A percentile compares a stretch with the other conserved stretches of the same genome.
Evolutionary conservation across 371 early-diverging fungal genomes (phyloP).

Genomic region (Mucor mucedo): DNA sequence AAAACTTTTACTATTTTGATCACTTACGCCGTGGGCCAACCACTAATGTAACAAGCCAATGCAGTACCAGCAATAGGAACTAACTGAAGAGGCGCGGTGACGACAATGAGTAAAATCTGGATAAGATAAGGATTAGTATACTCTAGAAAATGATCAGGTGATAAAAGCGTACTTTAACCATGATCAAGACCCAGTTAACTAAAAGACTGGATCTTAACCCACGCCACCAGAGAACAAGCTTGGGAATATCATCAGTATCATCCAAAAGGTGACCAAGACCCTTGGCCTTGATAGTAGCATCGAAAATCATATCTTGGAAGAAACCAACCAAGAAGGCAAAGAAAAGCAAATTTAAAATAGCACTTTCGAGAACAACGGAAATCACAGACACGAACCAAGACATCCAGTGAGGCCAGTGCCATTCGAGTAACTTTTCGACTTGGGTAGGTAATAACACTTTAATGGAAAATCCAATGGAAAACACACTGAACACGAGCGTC

Average conservation of each 20-base stretch:
- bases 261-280: slow-evolving; percentile 48
- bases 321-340: slow-evolving; percentile 55
- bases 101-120: slow-evolving; percentile 43
- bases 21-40: slow-evolving; percentile 42
- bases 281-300: slow-evolving; percentile 46
- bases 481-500: slow-evolving; percentile 29
- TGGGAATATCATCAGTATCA: slow-evolving; percentile 26
- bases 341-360: slow-evolving; percentile 47
- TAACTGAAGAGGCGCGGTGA: slow-evolving; percentile 57
- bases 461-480: slow-evolving; percentile 35
- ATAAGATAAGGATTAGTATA: slow-evolving; percentile 12
- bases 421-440: slow-evolving; percentile 45
- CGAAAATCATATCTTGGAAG: slow-evolving; percentile 56
- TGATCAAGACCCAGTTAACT: slow-evolving; percentile 27
- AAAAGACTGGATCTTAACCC: slow-evolving; percentile 33
- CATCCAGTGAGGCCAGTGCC: slow-evolving; percentile 56
- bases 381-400: slow-evolving; percentile 50
- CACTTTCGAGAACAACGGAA: slow-evolving; percentile 50
- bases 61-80: slow-evolving; percentile 55
- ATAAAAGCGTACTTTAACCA: slow-evolving; percentile 26
- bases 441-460: slow-evolving; percentile 29
- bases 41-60: slow-evolving; percentile 52
- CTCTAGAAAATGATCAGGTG: background rate
- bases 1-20: slow-evolving; percentile 4
- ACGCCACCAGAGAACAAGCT: slow-evolving; percentile 34